These are phyloP conservation scores for Candida dubliniensis DNA, from an alignment of 1,139 yeast genomes.

Conservation along the genomic window DNA sequence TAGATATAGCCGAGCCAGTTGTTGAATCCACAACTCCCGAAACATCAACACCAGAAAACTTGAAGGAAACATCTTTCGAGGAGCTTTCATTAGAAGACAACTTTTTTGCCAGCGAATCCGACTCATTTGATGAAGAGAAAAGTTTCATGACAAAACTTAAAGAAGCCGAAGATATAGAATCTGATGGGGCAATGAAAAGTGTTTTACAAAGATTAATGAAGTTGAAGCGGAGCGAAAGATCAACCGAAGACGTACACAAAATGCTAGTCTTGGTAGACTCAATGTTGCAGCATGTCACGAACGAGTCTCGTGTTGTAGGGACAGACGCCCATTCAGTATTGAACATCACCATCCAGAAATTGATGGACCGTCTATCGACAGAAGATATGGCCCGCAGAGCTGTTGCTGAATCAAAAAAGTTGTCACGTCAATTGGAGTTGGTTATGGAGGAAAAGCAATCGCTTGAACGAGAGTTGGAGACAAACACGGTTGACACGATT, in stretches of 20 bases:
- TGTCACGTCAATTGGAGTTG: constrained; percentile 22
- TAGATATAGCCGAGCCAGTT: not conserved
- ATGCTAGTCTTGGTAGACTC: constrained; percentile 31
- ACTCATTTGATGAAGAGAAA: not conserved
- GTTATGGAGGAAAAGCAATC: constrained; percentile 28
- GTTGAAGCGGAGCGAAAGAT: constrained; percentile 26
- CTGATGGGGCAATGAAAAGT: constrained; percentile 4
- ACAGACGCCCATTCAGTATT: constrained; percentile 28
- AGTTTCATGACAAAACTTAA: constrained; percentile 12
- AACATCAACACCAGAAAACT: not conserved
- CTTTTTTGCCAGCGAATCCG: constrained; percentile 1
- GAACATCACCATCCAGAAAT: constrained; percentile 33
- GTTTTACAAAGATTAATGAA: constrained; percentile 27
- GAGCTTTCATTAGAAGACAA: not conserved
- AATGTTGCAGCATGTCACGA: constrained; percentile 31
- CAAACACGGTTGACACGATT: constrained; percentile 17
- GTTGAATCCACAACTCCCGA: no score
- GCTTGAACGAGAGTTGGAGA: constrained; percentile 24
- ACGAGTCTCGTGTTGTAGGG: constrained; percentile 25
- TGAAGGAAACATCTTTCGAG: not conserved
- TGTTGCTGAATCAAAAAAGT: constrained; percentile 29
- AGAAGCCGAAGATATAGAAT: constrained; percentile 6
- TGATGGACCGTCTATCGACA: constrained; percentile 34
- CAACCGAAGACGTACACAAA: constrained; percentile 22
- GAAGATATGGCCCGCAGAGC: constrained; percentile 39